phyloP scores from a whole-genome alignment of 768 basidiomycete genomes.

The Suillus sp. region DNA sequence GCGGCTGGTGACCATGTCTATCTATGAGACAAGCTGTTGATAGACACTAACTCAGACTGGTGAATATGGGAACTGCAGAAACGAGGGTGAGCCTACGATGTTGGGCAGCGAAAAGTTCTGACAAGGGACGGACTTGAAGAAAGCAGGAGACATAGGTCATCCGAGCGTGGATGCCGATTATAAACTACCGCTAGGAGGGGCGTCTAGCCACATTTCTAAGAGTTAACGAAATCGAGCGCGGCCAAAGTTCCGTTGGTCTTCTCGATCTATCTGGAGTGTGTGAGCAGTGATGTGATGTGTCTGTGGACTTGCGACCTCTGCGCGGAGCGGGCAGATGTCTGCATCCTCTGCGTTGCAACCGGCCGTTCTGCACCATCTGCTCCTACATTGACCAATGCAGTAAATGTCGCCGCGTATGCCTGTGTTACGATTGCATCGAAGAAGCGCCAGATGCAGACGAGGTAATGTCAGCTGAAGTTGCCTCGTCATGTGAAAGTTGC shows the following conservation, averaged over 20 bases:
- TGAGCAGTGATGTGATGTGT: not conserved
- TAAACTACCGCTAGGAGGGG: too few species aligned
- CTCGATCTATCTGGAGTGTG: not conserved
- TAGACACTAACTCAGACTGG: too few species aligned
- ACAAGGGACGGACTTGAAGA: too few species aligned
- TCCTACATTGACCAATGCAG: not conserved
- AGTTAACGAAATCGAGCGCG: too few species aligned
- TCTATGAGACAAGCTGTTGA: too few species aligned
- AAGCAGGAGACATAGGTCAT: too few species aligned
- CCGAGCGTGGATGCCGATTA: too few species aligned
- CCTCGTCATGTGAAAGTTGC: not conserved
- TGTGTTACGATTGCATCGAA: not conserved
- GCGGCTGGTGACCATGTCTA: too few species aligned
- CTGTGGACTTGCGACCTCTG: not conserved
- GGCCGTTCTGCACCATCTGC: not conserved
- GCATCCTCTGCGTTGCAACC: not conserved
- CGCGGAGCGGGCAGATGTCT: not conserved
- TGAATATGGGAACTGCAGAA: too few species aligned
- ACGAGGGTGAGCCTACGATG: too few species aligned
- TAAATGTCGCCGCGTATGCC: not conserved
- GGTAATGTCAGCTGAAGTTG: not conserved
- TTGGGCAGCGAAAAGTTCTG: too few species aligned
- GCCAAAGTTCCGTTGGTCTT: not conserved
- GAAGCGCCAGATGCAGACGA: not conserved
- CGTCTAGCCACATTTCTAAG: too few species aligned